Percentiles rank a stretch among this genome's conserved stretches.
phyloP scores from a whole-genome alignment of 495 filamentous ascomycete species.

The Penicillium lagena region DNA sequence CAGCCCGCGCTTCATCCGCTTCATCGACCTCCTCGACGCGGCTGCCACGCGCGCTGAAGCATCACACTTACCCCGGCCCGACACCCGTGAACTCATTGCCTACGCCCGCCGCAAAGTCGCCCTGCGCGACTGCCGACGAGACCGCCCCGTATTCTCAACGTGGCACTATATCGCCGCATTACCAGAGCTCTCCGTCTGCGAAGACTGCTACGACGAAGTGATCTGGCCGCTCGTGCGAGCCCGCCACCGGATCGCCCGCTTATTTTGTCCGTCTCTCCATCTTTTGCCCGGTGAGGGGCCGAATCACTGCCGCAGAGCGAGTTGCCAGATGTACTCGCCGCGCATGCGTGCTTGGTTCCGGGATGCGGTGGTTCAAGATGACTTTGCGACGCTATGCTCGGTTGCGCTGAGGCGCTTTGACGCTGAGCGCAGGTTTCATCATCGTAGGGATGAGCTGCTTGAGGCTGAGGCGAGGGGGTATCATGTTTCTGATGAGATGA shows the following conservation, averaged over 20 bases:
- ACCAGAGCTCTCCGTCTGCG: slow-evolving; percentile 62
- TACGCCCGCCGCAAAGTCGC: slow-evolving; percentile 45
- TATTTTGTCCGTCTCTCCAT: slow-evolving; percentile 44
- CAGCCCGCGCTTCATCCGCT: slow-evolving; percentile 50
- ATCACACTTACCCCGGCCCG: slow-evolving; percentile 27
- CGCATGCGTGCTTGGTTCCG: slow-evolving; percentile 65
- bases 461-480: slow-evolving; percentile 37
- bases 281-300: slow-evolving; percentile 39
- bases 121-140: slow-evolving; percentile 48
- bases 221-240: slow-evolving; percentile 56
- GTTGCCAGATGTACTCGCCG: slow-evolving; percentile 69
- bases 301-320: slow-evolving; percentile 40
- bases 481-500: slow-evolving; percentile 41
- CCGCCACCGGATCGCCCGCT: slow-evolving; percentile 45
- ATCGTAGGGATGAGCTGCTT: slow-evolving; percentile 34
- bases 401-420: slow-evolving; percentile 31
- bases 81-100: slow-evolving; percentile 42
- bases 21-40: slow-evolving; percentile 55
- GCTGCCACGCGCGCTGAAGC: slow-evolving; percentile 41
- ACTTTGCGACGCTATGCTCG: slow-evolving; percentile 43
- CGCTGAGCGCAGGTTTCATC: slow-evolving; percentile 39
- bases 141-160: slow-evolving; percentile 37
- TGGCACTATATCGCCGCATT: slow-evolving; percentile 61
- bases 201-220: slow-evolving; percentile 64
- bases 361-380: slow-evolving; percentile 50